Conservation (phyloP, 2,329 filamentous ascomycete species). For the Penicillium sp. region DNA sequence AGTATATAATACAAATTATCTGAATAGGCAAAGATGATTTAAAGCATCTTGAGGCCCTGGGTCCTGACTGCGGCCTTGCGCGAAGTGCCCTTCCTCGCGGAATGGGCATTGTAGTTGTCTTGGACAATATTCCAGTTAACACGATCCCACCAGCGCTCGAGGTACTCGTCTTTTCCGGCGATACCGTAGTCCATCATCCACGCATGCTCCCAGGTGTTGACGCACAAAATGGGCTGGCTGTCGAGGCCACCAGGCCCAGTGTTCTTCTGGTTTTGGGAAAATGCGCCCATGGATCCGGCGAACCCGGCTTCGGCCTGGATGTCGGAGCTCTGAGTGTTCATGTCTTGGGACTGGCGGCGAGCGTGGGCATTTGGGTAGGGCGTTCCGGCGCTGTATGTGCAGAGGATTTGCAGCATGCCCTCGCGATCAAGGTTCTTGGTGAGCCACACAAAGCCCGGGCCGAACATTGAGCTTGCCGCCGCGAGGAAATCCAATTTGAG, state of each 20-base stretch:
- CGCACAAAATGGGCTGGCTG: constrained; percentile 76
- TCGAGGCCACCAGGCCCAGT: constrained; percentile 49
- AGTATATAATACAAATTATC: constrained; percentile 30
- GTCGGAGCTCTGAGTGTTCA: constrained; percentile 45
- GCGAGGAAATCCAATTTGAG: constrained; percentile 77
- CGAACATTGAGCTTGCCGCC: constrained; percentile 89
- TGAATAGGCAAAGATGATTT: constrained; percentile 15
- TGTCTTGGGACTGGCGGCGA: constrained; percentile 62
- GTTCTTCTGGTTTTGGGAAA: constrained; percentile 36
- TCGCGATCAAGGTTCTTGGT: constrained; percentile 59
- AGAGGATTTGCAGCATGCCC: constrained; percentile 66
- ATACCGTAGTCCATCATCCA: constrained; percentile 83
- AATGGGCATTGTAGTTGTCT: constrained; percentile 42
- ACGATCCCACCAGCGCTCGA: constrained; percentile 81
- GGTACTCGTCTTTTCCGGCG: constrained; percentile 72
- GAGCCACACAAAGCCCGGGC: constrained; percentile 95
- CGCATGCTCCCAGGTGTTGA: constrained; percentile 96
- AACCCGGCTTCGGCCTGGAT: constrained; percentile 38
- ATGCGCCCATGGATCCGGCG: constrained; percentile 38
- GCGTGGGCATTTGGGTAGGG: constrained; percentile 85
- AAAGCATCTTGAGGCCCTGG: constrained; percentile 31
- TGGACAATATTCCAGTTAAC: constrained; percentile 83
- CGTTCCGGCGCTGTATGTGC: constrained; percentile 88
- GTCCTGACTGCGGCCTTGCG: constrained; percentile 22
- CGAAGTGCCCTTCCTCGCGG: constrained; percentile 22